phyloP scores from a whole-genome alignment of 2,329 filamentous ascomycete species.

The Penicillium expansum region DNA sequence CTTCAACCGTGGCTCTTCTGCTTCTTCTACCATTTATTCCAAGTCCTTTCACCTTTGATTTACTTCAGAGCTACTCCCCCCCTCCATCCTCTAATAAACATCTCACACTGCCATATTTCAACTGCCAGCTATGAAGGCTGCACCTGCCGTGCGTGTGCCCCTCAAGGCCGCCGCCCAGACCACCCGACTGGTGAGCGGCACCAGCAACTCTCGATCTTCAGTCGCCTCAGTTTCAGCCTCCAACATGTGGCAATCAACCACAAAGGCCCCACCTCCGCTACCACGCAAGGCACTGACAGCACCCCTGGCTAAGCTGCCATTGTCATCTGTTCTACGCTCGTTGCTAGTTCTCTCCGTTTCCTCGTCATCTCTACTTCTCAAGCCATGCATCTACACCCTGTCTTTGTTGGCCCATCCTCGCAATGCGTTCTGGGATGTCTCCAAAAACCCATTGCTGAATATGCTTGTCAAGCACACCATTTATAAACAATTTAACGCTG shows the following conservation, averaged over 20 bases:
- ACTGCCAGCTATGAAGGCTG: constrained; percentile 27
- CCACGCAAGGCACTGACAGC: constrained; percentile 28
- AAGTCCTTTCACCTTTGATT: not conserved
- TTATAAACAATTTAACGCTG: constrained; percentile 59
- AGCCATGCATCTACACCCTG: constrained; percentile 69
- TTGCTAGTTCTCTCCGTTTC: constrained; percentile 39
- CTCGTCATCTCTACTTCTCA: constrained; percentile 57
- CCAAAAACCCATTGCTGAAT: constrained; percentile 48
- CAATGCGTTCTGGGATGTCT: constrained; percentile 47
- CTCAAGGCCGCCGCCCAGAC: constrained; percentile 13
- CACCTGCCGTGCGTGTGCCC: constrained; percentile 29
- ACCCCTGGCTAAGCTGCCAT: constrained; percentile 36
- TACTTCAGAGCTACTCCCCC: not conserved
- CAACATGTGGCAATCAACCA: constrained; percentile 23
- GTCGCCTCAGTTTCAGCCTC: constrained; percentile 30
- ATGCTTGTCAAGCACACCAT: constrained; percentile 48
- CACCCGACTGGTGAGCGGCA: constrained; percentile 32
- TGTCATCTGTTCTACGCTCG: constrained; percentile 39
- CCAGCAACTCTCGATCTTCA: constrained; percentile 33
- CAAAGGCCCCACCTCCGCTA: constrained; percentile 18
- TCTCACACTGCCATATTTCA: not conserved
- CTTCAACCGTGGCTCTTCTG: constrained; percentile 10
- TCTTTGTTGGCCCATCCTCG: constrained; percentile 52
- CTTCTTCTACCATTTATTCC: not conserved
- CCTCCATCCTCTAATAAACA: not conserved